phyloP scores from a whole-genome alignment of 441 rosid genomes.

The Gossypium lobatum region DNA sequence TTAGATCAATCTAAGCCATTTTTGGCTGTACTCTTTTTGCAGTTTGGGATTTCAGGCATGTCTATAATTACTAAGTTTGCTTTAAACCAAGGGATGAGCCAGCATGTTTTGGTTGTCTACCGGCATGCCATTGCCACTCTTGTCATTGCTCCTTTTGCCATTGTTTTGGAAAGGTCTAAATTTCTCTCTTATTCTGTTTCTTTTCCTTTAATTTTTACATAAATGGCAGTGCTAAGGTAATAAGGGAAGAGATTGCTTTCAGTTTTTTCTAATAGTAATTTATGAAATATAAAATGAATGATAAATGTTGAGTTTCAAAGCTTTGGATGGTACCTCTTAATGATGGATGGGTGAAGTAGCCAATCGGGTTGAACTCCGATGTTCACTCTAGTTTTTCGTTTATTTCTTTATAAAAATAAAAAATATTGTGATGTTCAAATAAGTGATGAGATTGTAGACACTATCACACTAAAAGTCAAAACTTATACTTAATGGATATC shows the following conservation, averaged over 20 bases:
- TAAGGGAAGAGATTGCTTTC: background rate
- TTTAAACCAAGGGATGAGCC: conserved; percentile 50
- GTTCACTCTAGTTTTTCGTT: too few species aligned
- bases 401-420: too few species aligned
- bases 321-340: background rate
- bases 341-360: too few species aligned
- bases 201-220: background rate
- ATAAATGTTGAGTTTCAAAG: background rate
- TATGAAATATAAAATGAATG: background rate
- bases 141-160: conserved; percentile 54
- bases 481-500: too few species aligned
- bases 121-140: conserved; percentile 44
- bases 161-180: conserved; percentile 4
- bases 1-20: conserved; percentile 31
- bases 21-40: conserved; percentile 43
- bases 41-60: conserved; percentile 47
- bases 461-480: too few species aligned
- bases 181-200: background rate
- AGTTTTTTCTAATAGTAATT: too few species aligned
- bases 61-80: conserved; percentile 48
- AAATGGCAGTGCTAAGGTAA: background rate
- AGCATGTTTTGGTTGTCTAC: conserved; percentile 45
- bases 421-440: too few species aligned
- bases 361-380: too few species aligned
- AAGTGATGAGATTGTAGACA: too few species aligned